Evolutionary conservation across 345 rosid genomes (phyloP).

Genomic region (Bruguiera gymnorhiza): DNA sequence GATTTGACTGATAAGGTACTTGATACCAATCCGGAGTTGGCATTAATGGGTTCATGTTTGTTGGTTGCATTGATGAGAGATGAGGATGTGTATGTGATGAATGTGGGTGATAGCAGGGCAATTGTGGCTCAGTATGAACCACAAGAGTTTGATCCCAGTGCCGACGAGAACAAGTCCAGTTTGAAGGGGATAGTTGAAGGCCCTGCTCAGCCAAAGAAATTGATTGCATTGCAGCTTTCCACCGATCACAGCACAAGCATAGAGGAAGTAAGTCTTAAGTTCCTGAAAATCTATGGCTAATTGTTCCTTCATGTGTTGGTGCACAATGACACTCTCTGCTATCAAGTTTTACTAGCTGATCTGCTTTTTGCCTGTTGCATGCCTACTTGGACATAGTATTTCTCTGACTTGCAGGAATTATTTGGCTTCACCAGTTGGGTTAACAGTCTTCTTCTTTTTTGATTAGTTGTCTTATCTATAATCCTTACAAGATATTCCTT

Average conservation of each 20-base stretch:
- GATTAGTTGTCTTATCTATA: neutral
- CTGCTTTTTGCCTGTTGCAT: neutral
- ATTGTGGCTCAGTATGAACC: conserved; percentile 76
- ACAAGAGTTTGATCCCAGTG: conserved; percentile 42
- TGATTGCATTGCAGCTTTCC: conserved; percentile 85
- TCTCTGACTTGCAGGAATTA: conserved; percentile 1
- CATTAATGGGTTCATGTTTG: conserved; percentile 95
- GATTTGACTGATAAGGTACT: conserved; percentile 95
- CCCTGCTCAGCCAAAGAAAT: conserved; percentile 39
- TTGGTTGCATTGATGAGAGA: conserved; percentile 91
- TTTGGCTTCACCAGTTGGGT: neutral
- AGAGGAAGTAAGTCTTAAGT: conserved; percentile 67
- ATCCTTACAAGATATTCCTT: conserved; percentile 3
- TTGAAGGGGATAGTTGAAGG: conserved; percentile 51
- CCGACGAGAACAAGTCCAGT: conserved; percentile 31
- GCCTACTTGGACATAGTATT: neutral
- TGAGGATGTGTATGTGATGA: conserved; percentile 95
- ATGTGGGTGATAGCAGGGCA: conserved; percentile 95
- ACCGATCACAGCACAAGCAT: conserved; percentile 94
- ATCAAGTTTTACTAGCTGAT: neutral
- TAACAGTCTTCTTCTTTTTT: neutral
- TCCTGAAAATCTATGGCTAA: conserved; percentile 2
- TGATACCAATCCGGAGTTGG: conserved; percentile 84
- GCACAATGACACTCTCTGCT: neutral
- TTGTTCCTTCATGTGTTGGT: conserved; percentile 1